Percentiles rank a stretch among this genome's conserved stretches.
Conservation (phyloP, 2,329 filamentous ascomycete genomes). For the Zopfia rhizophila region DNA sequence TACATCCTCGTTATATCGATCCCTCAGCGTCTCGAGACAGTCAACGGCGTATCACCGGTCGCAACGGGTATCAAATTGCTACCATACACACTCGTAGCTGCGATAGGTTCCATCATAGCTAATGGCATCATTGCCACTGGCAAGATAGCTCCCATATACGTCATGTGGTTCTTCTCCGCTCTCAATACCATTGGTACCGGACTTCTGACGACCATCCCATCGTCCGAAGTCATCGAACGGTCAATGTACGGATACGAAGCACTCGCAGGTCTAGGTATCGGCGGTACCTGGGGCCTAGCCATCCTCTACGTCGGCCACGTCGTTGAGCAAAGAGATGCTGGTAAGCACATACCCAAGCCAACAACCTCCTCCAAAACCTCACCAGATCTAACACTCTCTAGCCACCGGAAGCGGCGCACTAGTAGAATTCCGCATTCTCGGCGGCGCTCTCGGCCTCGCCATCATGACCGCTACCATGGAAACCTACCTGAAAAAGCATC, state of each 20-base stretch:
- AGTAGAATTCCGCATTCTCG: slow-evolving; percentile 14
- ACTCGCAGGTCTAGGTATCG: slow-evolving; percentile 1
- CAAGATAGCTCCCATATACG: not conserved
- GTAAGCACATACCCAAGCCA: not conserved
- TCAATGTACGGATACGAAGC: slow-evolving; percentile 3
- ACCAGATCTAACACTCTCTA: not conserved
- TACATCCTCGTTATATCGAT: slow-evolving; percentile 3
- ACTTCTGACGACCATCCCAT: slow-evolving; percentile 1
- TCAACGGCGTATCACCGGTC: slow-evolving; percentile 1
- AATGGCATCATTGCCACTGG: not conserved
- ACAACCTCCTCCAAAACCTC: not conserved
- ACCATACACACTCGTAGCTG: slow-evolving; percentile 4
- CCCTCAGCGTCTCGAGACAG: slow-evolving; percentile 7
- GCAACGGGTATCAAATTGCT: slow-evolving; percentile 6
- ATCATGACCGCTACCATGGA: slow-evolving; percentile 9
- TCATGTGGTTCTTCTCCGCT: slow-evolving; percentile 4
- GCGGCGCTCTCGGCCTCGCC: slow-evolving; percentile 12
- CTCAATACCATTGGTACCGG: slow-evolving; percentile 1
- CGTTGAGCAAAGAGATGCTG: slow-evolving; percentile 2
- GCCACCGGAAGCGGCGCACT: no score
- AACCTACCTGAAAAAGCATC: slow-evolving; percentile 1
- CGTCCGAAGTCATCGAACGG: not conserved
- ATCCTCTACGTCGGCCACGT: slow-evolving; percentile 1
- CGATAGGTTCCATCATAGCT: slow-evolving; percentile 1
- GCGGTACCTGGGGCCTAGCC: slow-evolving; percentile 3